A percentile compares a stretch with the other conserved stretches of the same genome.
These are phyloP conservation scores for Myxozyma mucilagina DNA, from an alignment of 805 yeast species.

Conservation along the genomic window DNA sequence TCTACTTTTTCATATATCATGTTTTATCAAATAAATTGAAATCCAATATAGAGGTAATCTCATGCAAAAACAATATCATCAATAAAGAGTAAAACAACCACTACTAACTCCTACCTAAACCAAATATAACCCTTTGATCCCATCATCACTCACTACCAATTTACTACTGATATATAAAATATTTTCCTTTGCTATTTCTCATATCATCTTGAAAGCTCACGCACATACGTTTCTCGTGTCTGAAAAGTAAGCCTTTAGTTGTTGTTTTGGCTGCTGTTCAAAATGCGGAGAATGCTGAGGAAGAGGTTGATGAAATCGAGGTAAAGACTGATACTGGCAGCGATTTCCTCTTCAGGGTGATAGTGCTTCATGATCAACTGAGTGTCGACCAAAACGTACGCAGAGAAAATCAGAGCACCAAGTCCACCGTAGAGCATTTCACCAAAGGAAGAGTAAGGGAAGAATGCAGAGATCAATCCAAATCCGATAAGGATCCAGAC, in stretches of 20 bases:
- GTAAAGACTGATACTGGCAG: slow-evolving; percentile 74
- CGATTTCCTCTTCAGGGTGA: slow-evolving; percentile 82
- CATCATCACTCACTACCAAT: too few species aligned
- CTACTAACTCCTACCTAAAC: too few species aligned
- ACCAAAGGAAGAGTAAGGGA: slow-evolving; percentile 56
- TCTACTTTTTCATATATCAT: not conserved
- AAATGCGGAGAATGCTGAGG: slow-evolving; percentile 67
- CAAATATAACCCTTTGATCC: too few species aligned
- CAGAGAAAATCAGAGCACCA: slow-evolving; percentile 73
- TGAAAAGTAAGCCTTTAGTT: not conserved
- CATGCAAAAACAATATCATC: too few species aligned
- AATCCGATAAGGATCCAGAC: slow-evolving; percentile 70
- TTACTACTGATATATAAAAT: too few species aligned
- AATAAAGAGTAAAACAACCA: too few species aligned
- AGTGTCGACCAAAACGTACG: slow-evolving; percentile 76
- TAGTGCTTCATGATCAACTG: slow-evolving; percentile 72
- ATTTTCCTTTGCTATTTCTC: not conserved
- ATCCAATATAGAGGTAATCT: too few species aligned
- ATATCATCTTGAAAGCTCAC: not conserved
- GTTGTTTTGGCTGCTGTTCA: slow-evolving; percentile 40
- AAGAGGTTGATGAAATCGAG: slow-evolving; percentile 82
- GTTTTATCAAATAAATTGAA: too few species aligned
- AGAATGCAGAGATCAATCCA: slow-evolving; percentile 68
- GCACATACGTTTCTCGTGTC: too few species aligned
- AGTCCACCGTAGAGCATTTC: slow-evolving; percentile 68